phyloP scores from a whole-genome alignment of 2,329 filamentous ascomycete genomes.

The Chrysoporthe puriensis region DNA sequence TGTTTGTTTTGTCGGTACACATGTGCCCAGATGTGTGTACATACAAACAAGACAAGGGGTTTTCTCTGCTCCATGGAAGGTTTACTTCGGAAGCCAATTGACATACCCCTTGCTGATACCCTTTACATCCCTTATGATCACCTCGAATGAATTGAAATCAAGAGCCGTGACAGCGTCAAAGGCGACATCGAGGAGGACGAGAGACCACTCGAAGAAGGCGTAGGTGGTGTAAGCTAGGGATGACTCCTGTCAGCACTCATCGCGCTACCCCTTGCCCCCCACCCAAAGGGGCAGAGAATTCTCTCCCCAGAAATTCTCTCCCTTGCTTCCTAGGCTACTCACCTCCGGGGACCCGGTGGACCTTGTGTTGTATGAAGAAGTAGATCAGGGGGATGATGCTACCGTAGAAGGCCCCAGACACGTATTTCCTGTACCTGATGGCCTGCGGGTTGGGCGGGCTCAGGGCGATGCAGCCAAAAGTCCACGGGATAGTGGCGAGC shows the following conservation, averaged over 20 bases:
- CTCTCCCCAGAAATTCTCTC: neutral
- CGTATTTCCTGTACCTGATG: conserved; percentile 84
- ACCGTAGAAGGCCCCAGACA: conserved; percentile 85
- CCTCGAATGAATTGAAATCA: conserved; percentile 87
- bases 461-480: conserved; percentile 82
- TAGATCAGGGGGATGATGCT: conserved; percentile 90
- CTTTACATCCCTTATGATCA: conserved; percentile 86
- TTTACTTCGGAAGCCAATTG: conserved; percentile 88
- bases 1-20: conserved; percentile 17
- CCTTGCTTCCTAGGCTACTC: conserved; percentile 40
- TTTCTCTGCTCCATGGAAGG: conserved; percentile 30
- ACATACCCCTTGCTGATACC: conserved; percentile 98
- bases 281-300: no score
- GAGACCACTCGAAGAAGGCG: conserved; percentile 95
- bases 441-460: conserved; percentile 84
- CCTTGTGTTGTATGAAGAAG: conserved; percentile 98
- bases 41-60: conserved; percentile 19
- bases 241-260: conserved; percentile 16
- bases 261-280: no score
- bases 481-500: conserved; percentile 94
- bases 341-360: conserved; percentile 93
- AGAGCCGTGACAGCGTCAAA: conserved; percentile 94
- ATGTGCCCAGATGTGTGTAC: conserved; percentile 29
- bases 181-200: conserved; percentile 92
- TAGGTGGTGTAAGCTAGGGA: conserved; percentile 89